Conservation (phyloP, 202 grass and related monocot species). For the Saccharum hybrid region DNA sequence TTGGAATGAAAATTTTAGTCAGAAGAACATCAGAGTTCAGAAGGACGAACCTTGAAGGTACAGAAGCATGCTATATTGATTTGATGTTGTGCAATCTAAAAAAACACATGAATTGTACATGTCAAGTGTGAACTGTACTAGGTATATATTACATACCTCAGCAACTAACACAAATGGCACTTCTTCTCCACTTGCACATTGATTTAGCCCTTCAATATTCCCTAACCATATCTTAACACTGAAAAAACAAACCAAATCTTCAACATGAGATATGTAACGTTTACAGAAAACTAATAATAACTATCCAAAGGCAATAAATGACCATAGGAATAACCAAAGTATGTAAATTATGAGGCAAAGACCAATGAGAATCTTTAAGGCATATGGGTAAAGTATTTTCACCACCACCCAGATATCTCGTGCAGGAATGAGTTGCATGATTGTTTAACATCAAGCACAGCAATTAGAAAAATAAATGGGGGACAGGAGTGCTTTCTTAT, state of each 20-base stretch:
- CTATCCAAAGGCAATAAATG: neutral
- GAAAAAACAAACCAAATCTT: constrained; percentile 36
- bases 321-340: constrained; percentile 3
- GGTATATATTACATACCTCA: constrained; percentile 50
- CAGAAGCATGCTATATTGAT: neutral
- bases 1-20: constrained; percentile 22
- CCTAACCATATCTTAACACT: constrained; percentile 90
- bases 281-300: constrained; percentile 33
- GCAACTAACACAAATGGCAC: constrained; percentile 59
- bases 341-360: constrained; percentile 1
- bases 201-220: constrained; percentile 59
- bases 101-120: constrained; percentile 1
- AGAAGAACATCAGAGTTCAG: neutral
- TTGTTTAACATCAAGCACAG: neutral
- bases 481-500: neutral
- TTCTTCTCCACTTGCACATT: constrained; percentile 50
- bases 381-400: neutral
- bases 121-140: constrained; percentile 28
- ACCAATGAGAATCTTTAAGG: constrained; percentile 4
- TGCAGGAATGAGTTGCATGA: neutral
- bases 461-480: neutral
- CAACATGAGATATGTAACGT: constrained; percentile 38
- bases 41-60: constrained; percentile 3
- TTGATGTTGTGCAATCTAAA: neutral
- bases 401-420: neutral